Percentiles rank a stretch among this genome's conserved stretches.
These are phyloP conservation scores for Arthrobotrys iridis DNA, from an alignment of 2,329 filamentous ascomycete genomes.

Conservation along the genomic window DNA sequence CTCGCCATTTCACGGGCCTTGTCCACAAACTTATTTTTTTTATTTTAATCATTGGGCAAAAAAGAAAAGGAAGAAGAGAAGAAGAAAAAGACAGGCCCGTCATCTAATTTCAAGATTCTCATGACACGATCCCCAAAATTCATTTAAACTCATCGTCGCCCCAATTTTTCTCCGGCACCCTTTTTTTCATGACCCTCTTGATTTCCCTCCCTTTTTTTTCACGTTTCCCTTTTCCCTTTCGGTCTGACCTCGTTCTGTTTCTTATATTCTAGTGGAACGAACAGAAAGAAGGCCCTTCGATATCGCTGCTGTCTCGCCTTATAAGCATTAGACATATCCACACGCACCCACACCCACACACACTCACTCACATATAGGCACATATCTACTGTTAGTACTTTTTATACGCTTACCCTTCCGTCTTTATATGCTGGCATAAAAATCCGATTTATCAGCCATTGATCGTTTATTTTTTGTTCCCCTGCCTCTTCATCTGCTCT, in stretches of 20 bases:
- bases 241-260: conserved; percentile 27
- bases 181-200: conserved; percentile 45
- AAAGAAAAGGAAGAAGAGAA: no score
- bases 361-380: not conserved
- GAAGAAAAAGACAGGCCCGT: conserved; percentile 21
- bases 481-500: not conserved
- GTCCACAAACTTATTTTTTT: conserved; percentile 24
- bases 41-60: not conserved
- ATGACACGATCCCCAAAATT: conserved; percentile 36
- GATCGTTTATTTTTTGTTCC: conserved; percentile 18
- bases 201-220: conserved; percentile 28
- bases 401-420: not conserved
- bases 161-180: conserved; percentile 25
- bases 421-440: conserved; percentile 1
- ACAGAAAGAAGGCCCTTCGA: conserved; percentile 51
- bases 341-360: not conserved
- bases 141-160: conserved; percentile 53
- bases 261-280: conserved; percentile 52
- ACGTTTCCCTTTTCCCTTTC: conserved; percentile 15
- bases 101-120: conserved; percentile 43
- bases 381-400: conserved; percentile 8
- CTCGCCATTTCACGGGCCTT: conserved; percentile 42
- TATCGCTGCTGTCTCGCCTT: conserved; percentile 41
- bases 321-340: conserved; percentile 19
- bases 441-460: conserved; percentile 32